Evolutionary conservation across 75 land plant genomes (phyloP).

Genomic region (Gnetum montanum): DNA sequence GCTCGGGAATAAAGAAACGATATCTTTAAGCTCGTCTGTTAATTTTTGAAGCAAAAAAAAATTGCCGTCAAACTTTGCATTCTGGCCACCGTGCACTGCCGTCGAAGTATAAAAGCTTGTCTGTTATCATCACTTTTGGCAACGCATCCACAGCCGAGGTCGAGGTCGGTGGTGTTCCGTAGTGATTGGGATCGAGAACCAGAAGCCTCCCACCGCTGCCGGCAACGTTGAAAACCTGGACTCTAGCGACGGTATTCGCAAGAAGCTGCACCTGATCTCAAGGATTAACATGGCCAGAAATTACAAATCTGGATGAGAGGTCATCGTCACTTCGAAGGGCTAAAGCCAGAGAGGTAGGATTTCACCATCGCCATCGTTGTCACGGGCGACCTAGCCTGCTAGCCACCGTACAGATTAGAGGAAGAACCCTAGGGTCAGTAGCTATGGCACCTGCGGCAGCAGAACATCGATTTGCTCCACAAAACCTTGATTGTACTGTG

Average conservation of each 20-base stretch:
- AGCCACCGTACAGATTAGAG: conserved; percentile 10
- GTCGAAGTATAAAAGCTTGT: conserved; percentile 6
- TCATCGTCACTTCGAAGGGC: not conserved
- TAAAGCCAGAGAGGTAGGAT: conserved; percentile 3
- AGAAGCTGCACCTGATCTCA: conserved; percentile 11
- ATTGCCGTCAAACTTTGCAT: too few species aligned
- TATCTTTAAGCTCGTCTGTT: too few species aligned
- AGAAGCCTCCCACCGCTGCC: conserved; percentile 19
- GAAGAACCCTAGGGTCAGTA: conserved; percentile 21
- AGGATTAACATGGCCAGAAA: conserved; percentile 6
- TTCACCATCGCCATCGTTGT: conserved; percentile 8
- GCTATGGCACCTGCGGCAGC: conserved; percentile 12
- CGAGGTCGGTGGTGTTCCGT: conserved; percentile 37
- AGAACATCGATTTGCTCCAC: conserved; percentile 38
- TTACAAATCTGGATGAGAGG: conserved; percentile 1
- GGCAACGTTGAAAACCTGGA: conserved; percentile 1
- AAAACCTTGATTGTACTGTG: conserved; percentile 48
- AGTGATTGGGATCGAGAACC: conserved; percentile 26
- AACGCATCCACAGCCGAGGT: conserved; percentile 33
- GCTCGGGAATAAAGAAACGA: too few species aligned
- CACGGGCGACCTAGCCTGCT: conserved; percentile 2
- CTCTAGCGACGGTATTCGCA: not conserved
- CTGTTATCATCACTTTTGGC: conserved; percentile 14
- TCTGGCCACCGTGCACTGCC: too few species aligned
- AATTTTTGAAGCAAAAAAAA: too few species aligned